A percentile compares a stretch with the other conserved stretches of the same genome.
Evolutionary conservation across 257 asterid genomes (phyloP).

Genomic region (Voacanga thouarsii): DNA sequence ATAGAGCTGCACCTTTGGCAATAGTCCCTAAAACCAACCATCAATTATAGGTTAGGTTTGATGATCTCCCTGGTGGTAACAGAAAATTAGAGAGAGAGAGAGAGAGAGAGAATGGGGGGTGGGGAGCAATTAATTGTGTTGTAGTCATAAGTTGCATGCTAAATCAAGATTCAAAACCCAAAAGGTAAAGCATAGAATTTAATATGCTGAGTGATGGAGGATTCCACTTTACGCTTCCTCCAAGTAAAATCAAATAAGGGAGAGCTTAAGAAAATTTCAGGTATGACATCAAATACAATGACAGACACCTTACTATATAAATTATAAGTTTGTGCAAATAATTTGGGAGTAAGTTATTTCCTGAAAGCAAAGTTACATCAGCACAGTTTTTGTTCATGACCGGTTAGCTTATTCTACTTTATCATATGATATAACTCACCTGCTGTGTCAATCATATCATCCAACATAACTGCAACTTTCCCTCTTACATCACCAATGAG

Average conservation of each 20-base stretch:
- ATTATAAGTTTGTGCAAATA: neutral
- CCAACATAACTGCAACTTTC: conserved; percentile 93
- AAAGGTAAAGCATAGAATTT: neutral
- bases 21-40: conserved; percentile 69
- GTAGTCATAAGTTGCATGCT: neutral
- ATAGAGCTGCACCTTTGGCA: conserved; percentile 87
- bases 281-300: neutral
- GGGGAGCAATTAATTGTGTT: no score
- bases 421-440: conserved; percentile 39
- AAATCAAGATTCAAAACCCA: neutral
- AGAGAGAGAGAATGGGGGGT: no score
- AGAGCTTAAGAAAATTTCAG: neutral
- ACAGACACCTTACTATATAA: neutral
- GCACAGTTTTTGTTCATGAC: neutral
- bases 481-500: conserved; percentile 93
- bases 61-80: neutral
- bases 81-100: neutral
- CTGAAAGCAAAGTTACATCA: neutral
- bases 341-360: neutral
- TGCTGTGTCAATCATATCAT: conserved; percentile 97
- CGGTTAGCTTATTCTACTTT: neutral
- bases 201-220: neutral
- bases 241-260: neutral
- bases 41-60: conserved; percentile 16
- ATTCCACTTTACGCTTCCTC: no score